Evolutionary conservation across 192 early-diverging fungal genomes (phyloP), one percentile per base, ranked within the genome.

Genomic region (Rhizoclosmatium sp.): DNA sequence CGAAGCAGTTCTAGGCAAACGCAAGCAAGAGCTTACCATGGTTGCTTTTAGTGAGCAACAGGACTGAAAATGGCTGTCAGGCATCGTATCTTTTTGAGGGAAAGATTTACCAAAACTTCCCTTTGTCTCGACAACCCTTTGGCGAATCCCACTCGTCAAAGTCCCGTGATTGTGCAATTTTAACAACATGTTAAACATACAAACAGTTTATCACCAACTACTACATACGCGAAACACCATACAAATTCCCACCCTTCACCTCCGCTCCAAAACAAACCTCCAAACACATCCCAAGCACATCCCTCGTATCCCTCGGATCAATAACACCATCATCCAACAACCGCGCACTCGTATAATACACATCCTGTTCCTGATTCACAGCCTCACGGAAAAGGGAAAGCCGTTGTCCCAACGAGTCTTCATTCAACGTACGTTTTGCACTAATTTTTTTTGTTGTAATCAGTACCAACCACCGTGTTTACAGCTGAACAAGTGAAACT

Each of bases 191-290:
- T 31, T 31, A 31, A 31, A 31, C 31, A 31, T 31, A 31, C 31
- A 31, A 31, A 31, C 31, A 31, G 0, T 31, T 31, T 31, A 31
- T 31, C 31, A 31, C 31, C 31, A 31, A 31, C 31, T 0, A 31
- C 31, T 88, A 91, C 90, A 91, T 90, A 47, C 90, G 86, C 47
- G 86, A 88, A 49, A 90, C 89, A 61, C 90, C 90, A 78, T 87
- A 89, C 42, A 91, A 74, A 65, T 88, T 88, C 31, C 89, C 90
- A 23, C 90, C 90, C 79, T 89, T 77, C 54, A 91, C 88, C 40
- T 84, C 76, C 9, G 76, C 82, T 70, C 88, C 90, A 76, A 87
- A 89, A 62, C 87, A 74, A 2, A 89, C 85, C n/a, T 87, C 86
- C 47, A 92, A 78, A 79, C 86, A 88, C 78, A 89, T 90, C 45